phyloP scores from a whole-genome alignment of 352 stramenopile species.

The Peronospora tabacina region DNA sequence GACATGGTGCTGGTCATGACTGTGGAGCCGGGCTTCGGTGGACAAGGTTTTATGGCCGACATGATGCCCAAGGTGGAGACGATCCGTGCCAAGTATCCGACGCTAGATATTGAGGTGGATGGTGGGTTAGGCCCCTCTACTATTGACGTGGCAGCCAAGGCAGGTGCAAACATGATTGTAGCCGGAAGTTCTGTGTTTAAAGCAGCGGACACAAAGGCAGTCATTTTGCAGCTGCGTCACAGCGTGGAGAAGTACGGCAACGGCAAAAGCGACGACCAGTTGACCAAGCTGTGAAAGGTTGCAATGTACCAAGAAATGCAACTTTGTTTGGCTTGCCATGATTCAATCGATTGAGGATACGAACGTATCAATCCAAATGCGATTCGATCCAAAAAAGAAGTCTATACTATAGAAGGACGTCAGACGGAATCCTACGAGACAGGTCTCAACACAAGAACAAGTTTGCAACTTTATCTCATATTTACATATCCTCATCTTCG shows the following conservation, averaged over 20 bases:
- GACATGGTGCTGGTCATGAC: conserved; percentile 98
- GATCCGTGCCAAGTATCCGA: conserved; percentile 87
- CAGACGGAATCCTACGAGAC: conserved; percentile 1
- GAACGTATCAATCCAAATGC: conserved; percentile 22
- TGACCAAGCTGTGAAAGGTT: conserved; percentile 40
- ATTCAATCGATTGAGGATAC: neutral
- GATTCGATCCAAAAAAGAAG: conserved; percentile 25
- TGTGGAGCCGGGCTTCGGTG: conserved; percentile 95
- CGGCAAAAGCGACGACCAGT: conserved; percentile 54
- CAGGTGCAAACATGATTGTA: conserved; percentile 97
- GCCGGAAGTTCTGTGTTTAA: conserved; percentile 93
- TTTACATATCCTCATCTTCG: conserved; percentile 61
- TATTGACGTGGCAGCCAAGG: conserved; percentile 89
- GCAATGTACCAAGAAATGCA: neutral
- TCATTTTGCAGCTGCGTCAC: conserved; percentile 78
- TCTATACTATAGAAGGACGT: conserved; percentile 20
- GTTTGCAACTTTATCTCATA: conserved; percentile 17
- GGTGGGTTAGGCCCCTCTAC: conserved; percentile 91
- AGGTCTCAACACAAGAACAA: conserved; percentile 4
- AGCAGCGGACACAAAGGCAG: conserved; percentile 45
- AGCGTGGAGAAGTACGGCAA: conserved; percentile 79
- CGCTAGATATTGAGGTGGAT: conserved; percentile 96
- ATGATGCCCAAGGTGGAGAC: conserved; percentile 93
- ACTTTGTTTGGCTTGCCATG: neutral
- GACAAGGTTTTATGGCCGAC: conserved; percentile 94